Percentiles rank a stretch among this genome's conserved stretches.
These are phyloP conservation scores for Stevia rebaudiana DNA, from an alignment of 140 eudicot species.

Conservation along the genomic window DNA sequence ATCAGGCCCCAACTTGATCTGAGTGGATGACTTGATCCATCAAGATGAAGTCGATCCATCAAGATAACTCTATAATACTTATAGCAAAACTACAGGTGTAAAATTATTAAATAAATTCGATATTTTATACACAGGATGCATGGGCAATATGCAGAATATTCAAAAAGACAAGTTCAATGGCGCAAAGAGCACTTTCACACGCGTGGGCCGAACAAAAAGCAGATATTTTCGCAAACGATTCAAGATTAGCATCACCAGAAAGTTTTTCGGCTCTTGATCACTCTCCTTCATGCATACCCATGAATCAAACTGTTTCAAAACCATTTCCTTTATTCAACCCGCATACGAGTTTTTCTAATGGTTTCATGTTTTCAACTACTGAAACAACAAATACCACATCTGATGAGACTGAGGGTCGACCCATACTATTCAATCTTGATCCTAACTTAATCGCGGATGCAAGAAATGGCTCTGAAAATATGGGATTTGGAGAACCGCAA, in stretches of 20 bases:
- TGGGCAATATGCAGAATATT: slow-evolving; percentile 96
- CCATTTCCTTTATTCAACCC: slow-evolving; percentile 23
- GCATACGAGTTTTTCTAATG: slow-evolving; percentile 25
- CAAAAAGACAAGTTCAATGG: slow-evolving; percentile 71
- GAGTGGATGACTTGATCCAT: no score
- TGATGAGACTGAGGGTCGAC: slow-evolving; percentile 32
- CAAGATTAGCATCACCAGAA: slow-evolving; percentile 31
- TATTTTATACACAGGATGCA: slow-evolving; percentile 52
- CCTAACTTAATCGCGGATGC: slow-evolving; percentile 22
- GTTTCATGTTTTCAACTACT: slow-evolving; percentile 47
- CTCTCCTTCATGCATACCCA: slow-evolving; percentile 38
- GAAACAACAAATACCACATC: slow-evolving; percentile 30
- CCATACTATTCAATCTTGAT: slow-evolving; percentile 44
- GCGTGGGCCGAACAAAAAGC: slow-evolving; percentile 59
- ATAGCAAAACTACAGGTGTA: no score
- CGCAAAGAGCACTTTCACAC: slow-evolving; percentile 79
- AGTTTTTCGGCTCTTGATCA: slow-evolving; percentile 41
- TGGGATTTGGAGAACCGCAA: slow-evolving; percentile 41
- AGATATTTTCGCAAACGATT: slow-evolving; percentile 28
- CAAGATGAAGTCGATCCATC: no score
- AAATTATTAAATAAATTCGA: not conserved
- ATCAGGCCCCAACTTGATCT: no score
- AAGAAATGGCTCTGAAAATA: slow-evolving; percentile 23
- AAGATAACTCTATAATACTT: no score
- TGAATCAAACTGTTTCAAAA: slow-evolving; percentile 28